A percentile compares a stretch with the other conserved stretches of the same genome.
Conservation (phyloP, 768 basidiomycete species). For the Trametes meyenii region DNA sequence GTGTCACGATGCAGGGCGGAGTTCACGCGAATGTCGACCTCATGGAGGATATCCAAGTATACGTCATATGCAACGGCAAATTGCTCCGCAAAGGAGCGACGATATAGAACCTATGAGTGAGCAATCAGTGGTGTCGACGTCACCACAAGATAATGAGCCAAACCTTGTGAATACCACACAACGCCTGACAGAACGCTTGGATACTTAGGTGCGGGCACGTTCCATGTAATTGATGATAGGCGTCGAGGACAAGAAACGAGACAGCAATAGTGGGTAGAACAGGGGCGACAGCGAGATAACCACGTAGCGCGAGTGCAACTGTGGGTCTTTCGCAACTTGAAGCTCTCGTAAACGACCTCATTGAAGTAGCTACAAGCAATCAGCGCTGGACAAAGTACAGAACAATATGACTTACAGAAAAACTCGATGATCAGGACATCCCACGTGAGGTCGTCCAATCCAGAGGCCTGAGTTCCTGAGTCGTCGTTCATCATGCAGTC, state of each 20-base stretch:
- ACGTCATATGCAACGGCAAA: slow-evolving; percentile 33
- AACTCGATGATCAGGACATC: neutral
- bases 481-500: neutral
- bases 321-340: slow-evolving; percentile 14
- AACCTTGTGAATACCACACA: slow-evolving; percentile 29
- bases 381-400: neutral
- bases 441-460: neutral
- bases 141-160: neutral
- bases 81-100: slow-evolving; percentile 17
- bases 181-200: slow-evolving; percentile 20
- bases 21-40: slow-evolving; percentile 19
- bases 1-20: slow-evolving; percentile 22
- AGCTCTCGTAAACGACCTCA: neutral
- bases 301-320: slow-evolving; percentile 23
- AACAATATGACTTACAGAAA: neutral
- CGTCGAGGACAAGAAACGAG: slow-evolving; percentile 24
- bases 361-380: neutral
- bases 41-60: slow-evolving; percentile 30
- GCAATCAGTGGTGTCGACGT: neutral
- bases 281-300: slow-evolving; percentile 30
- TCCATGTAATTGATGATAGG: slow-evolving; percentile 31
- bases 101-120: neutral
- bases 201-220: slow-evolving; percentile 32
- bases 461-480: neutral
- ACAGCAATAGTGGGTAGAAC: slow-evolving; percentile 23